Evolutionary conservation across 2,329 filamentous ascomycete species (phyloP).

Genomic region (Thelonectria discophora): DNA sequence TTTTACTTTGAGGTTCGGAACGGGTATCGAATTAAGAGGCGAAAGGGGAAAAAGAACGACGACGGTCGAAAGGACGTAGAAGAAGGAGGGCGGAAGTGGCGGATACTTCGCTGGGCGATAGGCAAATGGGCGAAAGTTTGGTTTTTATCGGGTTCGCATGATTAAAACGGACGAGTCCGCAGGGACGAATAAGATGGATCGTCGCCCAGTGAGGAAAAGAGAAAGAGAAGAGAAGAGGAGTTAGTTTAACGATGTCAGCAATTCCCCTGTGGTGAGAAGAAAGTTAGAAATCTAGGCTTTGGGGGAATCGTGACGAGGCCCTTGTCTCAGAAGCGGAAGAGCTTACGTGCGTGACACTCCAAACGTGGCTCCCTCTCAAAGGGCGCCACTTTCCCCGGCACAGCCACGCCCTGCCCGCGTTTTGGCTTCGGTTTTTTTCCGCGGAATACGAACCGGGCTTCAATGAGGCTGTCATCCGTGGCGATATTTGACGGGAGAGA

Average conservation of each 20-base stretch:
- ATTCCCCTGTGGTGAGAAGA: slow-evolving; percentile 16
- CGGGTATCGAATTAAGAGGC: neutral
- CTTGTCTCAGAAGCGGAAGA: slow-evolving; percentile 32
- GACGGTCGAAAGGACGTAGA: neutral
- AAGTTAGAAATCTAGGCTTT: slow-evolving; percentile 3
- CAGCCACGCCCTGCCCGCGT: slow-evolving; percentile 28
- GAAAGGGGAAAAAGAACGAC: neutral
- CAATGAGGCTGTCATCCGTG: neutral
- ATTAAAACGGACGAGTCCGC: slow-evolving; percentile 4
- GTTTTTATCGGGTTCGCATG: slow-evolving; percentile 21
- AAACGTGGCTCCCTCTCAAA: slow-evolving; percentile 29
- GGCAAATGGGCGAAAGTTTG: neutral
- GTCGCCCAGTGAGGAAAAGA: neutral
- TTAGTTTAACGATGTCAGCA: neutral
- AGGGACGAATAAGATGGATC: neutral
- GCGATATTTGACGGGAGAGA: neutral
- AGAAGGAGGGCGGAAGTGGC: slow-evolving; percentile 23
- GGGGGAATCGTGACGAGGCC: slow-evolving; percentile 9
- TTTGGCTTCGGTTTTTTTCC: no score
- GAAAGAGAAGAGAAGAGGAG: neutral
- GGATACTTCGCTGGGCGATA: slow-evolving; percentile 7
- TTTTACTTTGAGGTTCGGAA: neutral
- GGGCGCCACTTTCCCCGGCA: slow-evolving; percentile 30
- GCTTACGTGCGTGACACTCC: slow-evolving; percentile 37
- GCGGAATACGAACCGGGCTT: neutral